These are phyloP conservation scores for Fusarium sp. DNA, from an alignment of 2,329 filamentous ascomycete genomes.

Conservation along the genomic window DNA sequence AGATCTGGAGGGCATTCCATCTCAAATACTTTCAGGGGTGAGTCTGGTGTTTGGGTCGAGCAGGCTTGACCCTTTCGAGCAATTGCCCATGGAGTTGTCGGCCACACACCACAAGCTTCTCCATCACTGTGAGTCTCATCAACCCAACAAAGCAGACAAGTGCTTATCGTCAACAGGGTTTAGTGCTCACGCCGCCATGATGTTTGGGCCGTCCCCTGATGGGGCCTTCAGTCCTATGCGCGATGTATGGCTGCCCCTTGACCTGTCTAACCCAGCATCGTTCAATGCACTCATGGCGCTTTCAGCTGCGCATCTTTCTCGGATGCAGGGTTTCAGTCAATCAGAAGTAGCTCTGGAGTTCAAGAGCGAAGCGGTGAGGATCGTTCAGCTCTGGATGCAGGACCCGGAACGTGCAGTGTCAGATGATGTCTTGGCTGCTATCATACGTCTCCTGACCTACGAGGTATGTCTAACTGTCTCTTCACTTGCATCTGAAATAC, in stretches of 20 bases:
- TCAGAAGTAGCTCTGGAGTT: slow-evolving; percentile 44
- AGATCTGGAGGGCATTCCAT: not conserved
- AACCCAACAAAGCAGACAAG: not conserved
- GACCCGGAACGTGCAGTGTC: slow-evolving; percentile 44
- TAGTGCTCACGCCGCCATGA: slow-evolving; percentile 42
- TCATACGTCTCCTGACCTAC: not conserved
- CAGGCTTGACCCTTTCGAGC: slow-evolving; percentile 6
- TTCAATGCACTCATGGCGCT: slow-evolving; percentile 54
- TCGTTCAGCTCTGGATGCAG: slow-evolving; percentile 46
- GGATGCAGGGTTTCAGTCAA: slow-evolving; percentile 43
- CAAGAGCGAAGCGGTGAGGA: slow-evolving; percentile 49
- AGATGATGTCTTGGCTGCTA: slow-evolving; percentile 39
- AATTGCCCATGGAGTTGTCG: not conserved
- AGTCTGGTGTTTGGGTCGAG: not conserved
- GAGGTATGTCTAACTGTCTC: not conserved
- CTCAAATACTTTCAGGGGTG: not conserved
- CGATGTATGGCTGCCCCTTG: slow-evolving; percentile 52
- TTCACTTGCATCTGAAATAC: not conserved
- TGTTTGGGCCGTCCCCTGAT: slow-evolving; percentile 36
- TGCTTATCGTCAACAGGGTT: not conserved
- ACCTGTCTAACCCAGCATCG: slow-evolving; percentile 52
- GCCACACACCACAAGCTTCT: slow-evolving; percentile 1
- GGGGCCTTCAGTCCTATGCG: slow-evolving; percentile 50
- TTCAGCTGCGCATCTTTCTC: slow-evolving; percentile 50
- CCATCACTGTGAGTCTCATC: not conserved